Evolutionary conservation across 306 rosid species (phyloP).

Genomic region (Quercus agrifolia): DNA sequence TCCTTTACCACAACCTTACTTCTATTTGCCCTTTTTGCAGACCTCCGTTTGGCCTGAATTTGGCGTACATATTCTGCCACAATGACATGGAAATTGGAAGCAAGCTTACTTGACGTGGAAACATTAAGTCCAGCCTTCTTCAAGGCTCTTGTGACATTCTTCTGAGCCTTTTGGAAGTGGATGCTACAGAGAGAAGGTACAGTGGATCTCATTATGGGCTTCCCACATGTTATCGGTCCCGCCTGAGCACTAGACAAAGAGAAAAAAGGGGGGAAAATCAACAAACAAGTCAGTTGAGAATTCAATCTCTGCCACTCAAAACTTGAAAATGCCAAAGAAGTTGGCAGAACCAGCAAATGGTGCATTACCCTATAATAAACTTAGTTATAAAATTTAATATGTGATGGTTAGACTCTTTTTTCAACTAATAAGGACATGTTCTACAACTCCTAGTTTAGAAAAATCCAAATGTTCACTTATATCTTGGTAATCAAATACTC

Average conservation of each 20-base stretch:
- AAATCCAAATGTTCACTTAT: background rate
- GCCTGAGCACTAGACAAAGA: constrained; percentile 40
- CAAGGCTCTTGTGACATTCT: constrained; percentile 48
- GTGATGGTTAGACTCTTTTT: background rate
- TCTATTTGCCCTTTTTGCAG: constrained; percentile 13
- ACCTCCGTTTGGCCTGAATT: constrained; percentile 47
- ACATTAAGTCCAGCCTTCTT: constrained; percentile 47
- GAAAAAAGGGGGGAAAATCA: background rate
- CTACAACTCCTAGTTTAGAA: background rate
- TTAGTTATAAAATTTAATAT: background rate
- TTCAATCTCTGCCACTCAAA: background rate
- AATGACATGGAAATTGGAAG: constrained; percentile 55
- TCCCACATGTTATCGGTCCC: constrained; percentile 57
- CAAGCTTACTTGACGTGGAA: constrained; percentile 37
- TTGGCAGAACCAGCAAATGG: background rate
- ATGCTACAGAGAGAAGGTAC: constrained; percentile 51
- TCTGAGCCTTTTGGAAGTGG: constrained; percentile 58
- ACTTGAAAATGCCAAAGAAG: background rate
- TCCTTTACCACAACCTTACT: constrained; percentile 24
- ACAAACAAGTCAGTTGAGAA: constrained; percentile 1
- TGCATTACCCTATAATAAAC: background rate
- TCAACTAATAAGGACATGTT: background rate
- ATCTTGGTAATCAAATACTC: background rate
- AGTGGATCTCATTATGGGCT: constrained; percentile 61
- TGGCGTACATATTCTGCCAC: constrained; percentile 40